A percentile compares a stretch with the other conserved stretches of the same genome.
These are phyloP conservation scores for Nakaseomyces uthaithaninus DNA, from an alignment of 1,139 yeast genomes.

Conservation along the genomic window DNA sequence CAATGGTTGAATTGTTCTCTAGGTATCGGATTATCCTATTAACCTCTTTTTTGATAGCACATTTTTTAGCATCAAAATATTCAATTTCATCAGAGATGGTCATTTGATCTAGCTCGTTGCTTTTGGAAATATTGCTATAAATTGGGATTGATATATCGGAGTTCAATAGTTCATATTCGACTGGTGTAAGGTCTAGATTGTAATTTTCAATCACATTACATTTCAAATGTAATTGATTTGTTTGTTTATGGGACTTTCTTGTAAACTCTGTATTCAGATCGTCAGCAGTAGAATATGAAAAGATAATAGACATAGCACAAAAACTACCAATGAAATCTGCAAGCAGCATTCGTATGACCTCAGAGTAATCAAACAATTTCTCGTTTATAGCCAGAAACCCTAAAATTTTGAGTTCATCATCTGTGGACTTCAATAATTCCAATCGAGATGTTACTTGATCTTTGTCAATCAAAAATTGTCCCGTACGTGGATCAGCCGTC, in stretches of 20 bases:
- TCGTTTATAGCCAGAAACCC: constrained; percentile 15
- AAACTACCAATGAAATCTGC: neutral
- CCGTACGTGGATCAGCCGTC: neutral
- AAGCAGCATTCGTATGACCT: constrained; percentile 8
- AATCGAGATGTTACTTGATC: constrained; percentile 11
- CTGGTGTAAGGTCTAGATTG: neutral
- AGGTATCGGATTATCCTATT: constrained; percentile 18
- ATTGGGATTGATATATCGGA: neutral
- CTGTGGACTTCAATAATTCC: constrained; percentile 11
- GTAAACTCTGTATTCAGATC: neutral
- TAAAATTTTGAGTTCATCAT: constrained; percentile 9
- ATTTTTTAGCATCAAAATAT: neutral
- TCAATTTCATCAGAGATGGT: neutral
- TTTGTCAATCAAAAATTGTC: constrained; percentile 10
- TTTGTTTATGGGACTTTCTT: constrained; percentile 1
- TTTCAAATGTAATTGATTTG: neutral
- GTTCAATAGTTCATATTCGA: neutral
- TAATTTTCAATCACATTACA: constrained; percentile 1
- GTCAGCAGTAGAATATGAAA: constrained; percentile 10
- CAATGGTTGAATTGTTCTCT: constrained; percentile 15
- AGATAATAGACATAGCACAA: constrained; percentile 12
- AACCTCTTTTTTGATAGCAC: constrained; percentile 10
- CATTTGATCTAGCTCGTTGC: neutral
- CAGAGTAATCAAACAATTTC: constrained; percentile 11
- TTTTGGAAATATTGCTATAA: neutral